Base-by-base conservation (phyloP, 495 filamentous ascomycete species). In the Antarctomyces pellizariae region DNA sequence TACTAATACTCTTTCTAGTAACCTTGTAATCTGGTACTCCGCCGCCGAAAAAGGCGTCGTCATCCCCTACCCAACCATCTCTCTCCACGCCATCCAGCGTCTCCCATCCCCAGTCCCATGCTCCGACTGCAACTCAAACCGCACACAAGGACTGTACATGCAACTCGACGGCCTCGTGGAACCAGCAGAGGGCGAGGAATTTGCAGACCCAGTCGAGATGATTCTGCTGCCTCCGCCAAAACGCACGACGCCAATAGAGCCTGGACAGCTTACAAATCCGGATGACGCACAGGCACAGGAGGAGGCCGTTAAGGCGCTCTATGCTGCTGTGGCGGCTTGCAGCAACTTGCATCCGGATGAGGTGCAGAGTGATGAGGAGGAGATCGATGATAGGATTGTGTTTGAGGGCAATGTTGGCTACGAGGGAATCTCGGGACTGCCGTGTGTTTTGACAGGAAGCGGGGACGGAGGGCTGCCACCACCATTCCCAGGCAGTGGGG, bases 321-420 rank as follows among this genome's bases (percentile, higher is more conserved):
- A 73, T 54, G 55, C 61, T 2, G 82, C 82, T 2, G 62, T 95
- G 9, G 75, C 79, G 1, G 65, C 69, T 0, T 93, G 86, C 50
- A 75, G 80, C 8, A 75, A 92, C 39, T 49, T 97, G 10, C 77
- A 95, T 45, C 86, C 86, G 0, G 83, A 93, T 39, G 67, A 76
- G 0, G 44, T 53, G n/a, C 43, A 46, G 7, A 52, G 56, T 5
- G 52, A 49, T 3, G 57, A 60, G 0, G 57, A 57, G 3, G 67
- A 56, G 0, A 57, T 60, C 14, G 59, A 54, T 2, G 57, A 56
- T 30, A 46, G 50, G 11, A 64, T 68, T 18, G 35, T 67, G 16
- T 70, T 70, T 36, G 69, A 72, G 32, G 61, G 54, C 0, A 59
- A 52, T 26, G 49, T 57, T 9, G 50, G 45, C 0, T 46, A 42